Evolutionary conservation across 805 yeast species (phyloP), one percentile per base, ranked within the genome.

Genomic region (Saturnispora mendoncae): DNA sequence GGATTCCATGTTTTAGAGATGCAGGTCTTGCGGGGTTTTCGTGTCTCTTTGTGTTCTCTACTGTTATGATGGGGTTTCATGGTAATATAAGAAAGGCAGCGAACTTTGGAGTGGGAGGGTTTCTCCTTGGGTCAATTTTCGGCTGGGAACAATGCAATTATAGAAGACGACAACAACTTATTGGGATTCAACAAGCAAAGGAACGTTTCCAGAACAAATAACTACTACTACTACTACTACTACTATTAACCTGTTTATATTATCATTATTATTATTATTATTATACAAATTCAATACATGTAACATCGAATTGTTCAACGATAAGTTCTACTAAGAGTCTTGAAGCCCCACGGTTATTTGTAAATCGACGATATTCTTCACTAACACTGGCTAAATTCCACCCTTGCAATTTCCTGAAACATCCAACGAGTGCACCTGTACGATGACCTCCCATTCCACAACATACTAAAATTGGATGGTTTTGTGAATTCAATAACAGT

Each of bases 381-480:
- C 87, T 76, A 1, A 90, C 92, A 58, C 83, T 66, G 9, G 97
- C 96, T 56, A 90, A 65, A 55, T 94, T 92, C 98, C 98, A 90
- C n/a, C 94, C 90, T 68, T 92, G 97, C 15, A 92, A 65, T 45
- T 95, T 71, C 48, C 98, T 67, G 36, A 90, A 65, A 60, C 98
- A 90, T 1, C 98, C 98, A 45, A 92, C 77, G 3, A 92, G 95
- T 0, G 97, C 88, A 1, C 98, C 98, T 0, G 97, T 88, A 49
- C 98, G 70, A 60, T 90, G 98, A 51, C 98, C 69, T 0, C 98
- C 98, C 98, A 92, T 92, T 12, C 97, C 96, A 54, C 97, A 92
- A 60, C 97, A 92, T 4, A 88, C 88, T 38, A 92, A 65, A 46
- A 92, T 53, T 0, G 98, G 97, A 54, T 85, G 84, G 57, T 78